Base-by-base conservation (phyloP, 2,329 filamentous ascomycete genomes). In the Sarocladium oryzae region DNA sequence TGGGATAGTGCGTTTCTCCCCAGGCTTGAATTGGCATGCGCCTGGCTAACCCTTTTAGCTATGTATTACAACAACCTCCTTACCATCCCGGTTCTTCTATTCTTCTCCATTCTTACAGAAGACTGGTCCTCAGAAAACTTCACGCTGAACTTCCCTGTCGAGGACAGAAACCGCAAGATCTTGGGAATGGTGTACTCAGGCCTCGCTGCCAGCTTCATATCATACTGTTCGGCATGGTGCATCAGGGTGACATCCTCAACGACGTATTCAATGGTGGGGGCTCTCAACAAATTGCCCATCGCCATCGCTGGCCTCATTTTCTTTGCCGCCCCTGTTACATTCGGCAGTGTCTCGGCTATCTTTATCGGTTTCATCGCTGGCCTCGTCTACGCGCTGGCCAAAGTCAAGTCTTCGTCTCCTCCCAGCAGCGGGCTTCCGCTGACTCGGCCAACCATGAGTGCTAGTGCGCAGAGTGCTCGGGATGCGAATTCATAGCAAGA, bases 41-140 rank as follows among this genome's bases (percentile, higher is more conserved):
- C 7, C 36, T 40, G 16, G 32, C 65, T 71, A 61, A 66, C 61
- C 6, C 40, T 43, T 5, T n/a, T 26, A 95, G 89, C 89, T 63
- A 96, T 96, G 90, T 95, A 90, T 75, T 96, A 96, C 78, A 96
- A 96, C 81, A 96, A 96, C 72, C 79, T 96, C 49, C 82, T 96
- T 58, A 92, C 89, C 53, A 93, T 96, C 57, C 90, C 90, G 38
- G 84, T 96, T 62, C 82, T 96, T 40, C 70, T 95, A 54, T 67
- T 88, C 60, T 82, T 83, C 66, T 92, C 90, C 24, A 74, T 95
- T 52, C 61, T 93, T 56, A 73, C 86, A 58, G 90, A 96, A 69
- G 86, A 96, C 73, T 96, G 90, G 90, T 92, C 89, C 6, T 73
- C 80, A 50, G 76, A 76, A 54, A 96, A 96, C 71, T 70, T 96